Base-by-base conservation (phyloP, 176 grass and related monocot genomes). In the Carex scoparia region DNA sequence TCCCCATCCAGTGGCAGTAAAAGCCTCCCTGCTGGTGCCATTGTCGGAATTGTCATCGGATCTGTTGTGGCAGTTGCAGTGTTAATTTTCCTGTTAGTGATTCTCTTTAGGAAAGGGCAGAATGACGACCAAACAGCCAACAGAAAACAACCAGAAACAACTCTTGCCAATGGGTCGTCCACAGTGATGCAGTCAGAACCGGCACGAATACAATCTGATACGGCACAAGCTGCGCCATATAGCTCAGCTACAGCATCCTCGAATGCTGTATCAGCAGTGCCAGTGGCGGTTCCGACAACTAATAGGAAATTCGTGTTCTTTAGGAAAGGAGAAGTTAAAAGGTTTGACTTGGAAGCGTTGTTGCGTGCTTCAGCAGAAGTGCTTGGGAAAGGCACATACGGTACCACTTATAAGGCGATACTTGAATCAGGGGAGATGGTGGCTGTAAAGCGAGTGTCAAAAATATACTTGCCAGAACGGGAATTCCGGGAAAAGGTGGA, bases 331-430 rank as follows among this genome's bases (percentile, higher is more conserved):
- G 88, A 88, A 13, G 62, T 59, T 53, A 1, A 49, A 4, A 86
- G 79, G 4, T 97, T 94, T n/a, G 87, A 94, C 18, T 62, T 97
- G 69, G 92, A 97, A 67, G 90, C 89, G 61, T 79, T 97, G 87
- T 81, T 97, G 12, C 83, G 92, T 12, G 94, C 94, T 1, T 97
- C 94, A 0, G 94, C 94, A 2, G 92, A 97, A 86, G 94, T 97
- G 15, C 85, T 97, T 4, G 92, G 94, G 15, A 97, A 86, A 68
- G 94, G 94, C 1, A 88, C 90, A n/a, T 91, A 89, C 2, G 94
- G 94, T 63, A 97, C 92, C 4, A 91, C 90, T 2, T 97, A 97
- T 85, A 97, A 94, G 87, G 94, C 90, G 0, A 85, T 90, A 61
- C 86, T 97, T 15, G 92, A 97, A 70, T 92, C 87, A 0, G 92